Evolutionary conservation across 768 basidiomycete species (phyloP).

Genomic region (Mycena indigotica): DNA sequence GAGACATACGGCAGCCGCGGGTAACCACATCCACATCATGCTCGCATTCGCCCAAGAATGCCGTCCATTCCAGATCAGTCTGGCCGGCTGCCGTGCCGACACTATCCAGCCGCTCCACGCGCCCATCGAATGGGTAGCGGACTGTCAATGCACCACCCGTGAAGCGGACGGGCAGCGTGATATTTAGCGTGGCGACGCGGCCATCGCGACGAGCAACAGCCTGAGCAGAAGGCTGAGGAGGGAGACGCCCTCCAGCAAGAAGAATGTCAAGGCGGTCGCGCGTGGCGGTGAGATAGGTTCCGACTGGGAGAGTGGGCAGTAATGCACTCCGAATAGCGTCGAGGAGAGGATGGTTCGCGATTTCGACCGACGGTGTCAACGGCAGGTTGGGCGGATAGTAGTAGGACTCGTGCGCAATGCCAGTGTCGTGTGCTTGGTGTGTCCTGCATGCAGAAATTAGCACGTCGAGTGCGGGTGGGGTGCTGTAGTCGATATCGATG

Average conservation of each 20-base stretch:
- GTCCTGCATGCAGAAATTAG: conserved; percentile 75
- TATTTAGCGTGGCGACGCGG: conserved; percentile 69
- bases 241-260: conserved; percentile 59
- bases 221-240: conserved; percentile 50
- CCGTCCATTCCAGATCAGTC: conserved; percentile 76
- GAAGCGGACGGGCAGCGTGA: conserved; percentile 75
- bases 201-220: conserved; percentile 54
- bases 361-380: conserved; percentile 73
- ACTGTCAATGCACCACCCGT: conserved; percentile 69
- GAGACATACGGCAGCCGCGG: conserved; percentile 66
- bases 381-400: conserved; percentile 75
- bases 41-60: conserved; percentile 73
- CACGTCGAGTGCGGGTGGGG: conserved; percentile 77
- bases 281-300: conserved; percentile 68
- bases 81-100: conserved; percentile 42
- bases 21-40: conserved; percentile 73
- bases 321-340: conserved; percentile 71
- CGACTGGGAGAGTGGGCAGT: conserved; percentile 70
- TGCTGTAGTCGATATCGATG: conserved; percentile 72
- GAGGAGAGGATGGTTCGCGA: conserved; percentile 80
- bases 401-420: conserved; percentile 62
- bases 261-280: conserved; percentile 74
- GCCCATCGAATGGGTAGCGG: conserved; percentile 50
- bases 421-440: conserved; percentile 55
- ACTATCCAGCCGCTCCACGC: conserved; percentile 64